phyloP scores from a whole-genome alignment of 2,329 filamentous ascomycete species.

The Colletotrichum tropicicola region DNA sequence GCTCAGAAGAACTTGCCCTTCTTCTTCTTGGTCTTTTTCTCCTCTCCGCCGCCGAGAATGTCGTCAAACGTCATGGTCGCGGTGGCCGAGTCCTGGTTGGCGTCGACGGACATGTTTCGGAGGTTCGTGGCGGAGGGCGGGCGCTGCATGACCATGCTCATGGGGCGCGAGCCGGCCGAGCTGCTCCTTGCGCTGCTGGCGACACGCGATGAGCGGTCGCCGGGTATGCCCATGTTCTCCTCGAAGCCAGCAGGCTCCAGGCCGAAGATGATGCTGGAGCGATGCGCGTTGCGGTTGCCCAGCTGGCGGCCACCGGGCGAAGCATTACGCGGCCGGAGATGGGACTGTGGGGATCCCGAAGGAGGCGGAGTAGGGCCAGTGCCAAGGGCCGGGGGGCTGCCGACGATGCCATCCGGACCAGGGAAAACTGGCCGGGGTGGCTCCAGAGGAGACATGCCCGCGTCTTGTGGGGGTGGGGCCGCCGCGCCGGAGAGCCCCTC shows the following conservation, averaged over 20 bases:
- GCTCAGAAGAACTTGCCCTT: conserved; percentile 50
- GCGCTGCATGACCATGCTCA: conserved; percentile 33
- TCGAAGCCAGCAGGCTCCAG: conserved; percentile 47
- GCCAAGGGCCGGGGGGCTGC: conserved; percentile 32
- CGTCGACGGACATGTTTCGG: conserved; percentile 30
- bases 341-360: conserved; percentile 39
- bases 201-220: conserved; percentile 30
- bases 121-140: conserved; percentile 48
- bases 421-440: conserved; percentile 48
- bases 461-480: conserved; percentile 38
- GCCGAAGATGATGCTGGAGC: conserved; percentile 54
- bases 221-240: conserved; percentile 24
- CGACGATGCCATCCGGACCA: conserved; percentile 37
- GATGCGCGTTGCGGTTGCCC: conserved; percentile 42
- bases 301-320: conserved; percentile 43
- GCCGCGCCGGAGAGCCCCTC: conserved; percentile 45
- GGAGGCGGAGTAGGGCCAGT: conserved; percentile 39
- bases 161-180: conserved; percentile 28
- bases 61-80: conserved; percentile 58
- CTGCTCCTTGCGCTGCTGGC: conserved; percentile 40
- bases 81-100: conserved; percentile 33
- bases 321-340: conserved; percentile 48
- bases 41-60: conserved; percentile 49
- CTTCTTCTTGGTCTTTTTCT: conserved; percentile 47
- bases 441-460: conserved; percentile 47